Conservation (phyloP, 2,329 filamentous ascomycete species). For the Apiospora arundinis region DNA sequence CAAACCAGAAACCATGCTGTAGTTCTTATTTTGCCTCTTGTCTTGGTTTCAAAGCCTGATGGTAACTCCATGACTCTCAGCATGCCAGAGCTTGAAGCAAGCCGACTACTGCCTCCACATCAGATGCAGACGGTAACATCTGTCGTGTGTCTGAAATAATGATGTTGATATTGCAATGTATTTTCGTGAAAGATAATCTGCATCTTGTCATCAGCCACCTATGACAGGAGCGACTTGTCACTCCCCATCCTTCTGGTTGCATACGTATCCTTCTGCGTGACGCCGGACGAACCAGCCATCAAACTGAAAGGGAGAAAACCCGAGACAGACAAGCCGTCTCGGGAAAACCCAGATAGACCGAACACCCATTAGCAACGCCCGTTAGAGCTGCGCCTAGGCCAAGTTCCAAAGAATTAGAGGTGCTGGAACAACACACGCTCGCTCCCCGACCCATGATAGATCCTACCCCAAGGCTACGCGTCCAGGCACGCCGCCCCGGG, state of each 20-base stretch:
- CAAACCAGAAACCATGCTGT: neutral
- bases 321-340: neutral
- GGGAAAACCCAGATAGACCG: slow-evolving; percentile 16
- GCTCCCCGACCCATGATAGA: neutral
- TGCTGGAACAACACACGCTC: slow-evolving; percentile 15
- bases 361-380: slow-evolving; percentile 4
- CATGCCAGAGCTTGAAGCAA: neutral
- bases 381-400: slow-evolving; percentile 7
- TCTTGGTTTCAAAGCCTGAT: neutral
- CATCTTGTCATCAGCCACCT: neutral
- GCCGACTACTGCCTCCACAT: neutral
- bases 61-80: neutral
- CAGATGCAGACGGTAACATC: neutral
- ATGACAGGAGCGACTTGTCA: neutral
- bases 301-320: slow-evolving; percentile 17
- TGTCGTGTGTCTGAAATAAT: neutral
- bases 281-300: slow-evolving; percentile 1
- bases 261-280: neutral
- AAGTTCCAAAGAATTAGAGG: neutral
- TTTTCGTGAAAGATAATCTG: no score
- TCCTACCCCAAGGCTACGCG: neutral
- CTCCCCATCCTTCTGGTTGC: no score
- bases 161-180: neutral
- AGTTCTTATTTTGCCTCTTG: no score
- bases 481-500: neutral